Conservation (phyloP, 306 rosid genomes). For the Crataegus laevigata region DNA sequence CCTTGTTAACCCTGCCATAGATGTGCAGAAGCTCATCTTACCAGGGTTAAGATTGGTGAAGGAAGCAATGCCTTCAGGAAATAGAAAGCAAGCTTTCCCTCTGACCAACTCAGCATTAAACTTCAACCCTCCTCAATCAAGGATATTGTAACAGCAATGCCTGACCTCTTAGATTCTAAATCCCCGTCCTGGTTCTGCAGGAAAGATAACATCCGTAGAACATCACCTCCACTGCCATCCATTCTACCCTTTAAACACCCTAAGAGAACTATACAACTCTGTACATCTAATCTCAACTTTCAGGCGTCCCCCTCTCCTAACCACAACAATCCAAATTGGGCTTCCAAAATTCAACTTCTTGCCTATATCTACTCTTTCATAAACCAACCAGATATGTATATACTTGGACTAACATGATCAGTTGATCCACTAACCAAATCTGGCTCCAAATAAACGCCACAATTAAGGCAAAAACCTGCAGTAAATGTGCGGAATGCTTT, state of each 20-base stretch:
- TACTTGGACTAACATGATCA: background rate
- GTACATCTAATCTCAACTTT: background rate
- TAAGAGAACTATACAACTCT: background rate
- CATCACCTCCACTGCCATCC: background rate
- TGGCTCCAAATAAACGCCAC: conserved; percentile 13
- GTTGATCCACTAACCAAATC: conserved; percentile 7
- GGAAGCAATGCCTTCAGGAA: background rate
- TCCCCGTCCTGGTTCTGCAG: background rate
- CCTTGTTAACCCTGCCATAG: background rate
- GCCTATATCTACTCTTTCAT: background rate
- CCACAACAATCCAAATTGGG: background rate
- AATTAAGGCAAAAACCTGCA: background rate
- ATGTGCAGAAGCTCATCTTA: too few species aligned
- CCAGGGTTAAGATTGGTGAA: too few species aligned
- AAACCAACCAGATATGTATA: background rate
- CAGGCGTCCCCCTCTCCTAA: background rate
- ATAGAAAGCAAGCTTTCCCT: background rate
- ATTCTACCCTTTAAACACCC: background rate
- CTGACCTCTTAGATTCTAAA: background rate
- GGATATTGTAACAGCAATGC: background rate
- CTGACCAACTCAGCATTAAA: background rate
- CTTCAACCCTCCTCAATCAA: background rate
- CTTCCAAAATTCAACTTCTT: background rate
- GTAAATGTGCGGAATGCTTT: background rate
- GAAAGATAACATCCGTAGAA: background rate